Base-by-base conservation (phyloP, 768 basidiomycete species). In the Naganishia randhawae region DNA sequence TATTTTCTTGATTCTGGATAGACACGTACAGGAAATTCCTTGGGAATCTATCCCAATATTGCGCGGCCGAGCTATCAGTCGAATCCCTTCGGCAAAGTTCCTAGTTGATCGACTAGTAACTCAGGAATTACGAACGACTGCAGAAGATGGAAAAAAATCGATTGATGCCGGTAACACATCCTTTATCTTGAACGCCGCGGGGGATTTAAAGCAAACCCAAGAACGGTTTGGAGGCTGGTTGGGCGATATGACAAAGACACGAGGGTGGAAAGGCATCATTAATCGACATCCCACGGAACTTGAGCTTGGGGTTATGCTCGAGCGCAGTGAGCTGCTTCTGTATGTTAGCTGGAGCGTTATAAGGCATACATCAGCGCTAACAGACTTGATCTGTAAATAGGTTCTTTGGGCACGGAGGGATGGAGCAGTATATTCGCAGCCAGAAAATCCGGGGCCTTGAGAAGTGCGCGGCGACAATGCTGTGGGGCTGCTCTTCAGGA, bases 401-500 rank as follows among this genome's bases (percentile, higher is more conserved):
- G 13, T 99, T 97, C 80, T 96, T 98, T 75, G 96, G 96, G 16
- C 96, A 99, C 74, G 92, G 92, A 1, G 94, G 94, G 8, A 94
- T 87, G 1, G 94, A 97, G 76, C 95, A 98, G 73, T 99, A 95
- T 74, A 84, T 91, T 8, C 88, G 91, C 2, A 91, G 92, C 1
- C 88, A 90, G 77, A 89, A 88, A 74, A 86, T 99, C 63, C 84
- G 91, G 9, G 85, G 88, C 68, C 83, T 98, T 37, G 84, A 85
- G 0, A 83, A 84, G n/a, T 98, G 96, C 76, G 94, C 96, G 8
- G 88, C 89, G 16, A 89, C 90, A 1, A 93, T 98, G 91, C 85
- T 99, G 3, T 99, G 95, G 96, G 96, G 96, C 0, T 99, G 96
- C 82, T 99, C 96, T 0, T 97, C 94, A 0, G 96, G 95, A 11